A percentile compares a stretch with the other conserved stretches of the same genome.
Evolutionary conservation across 1,284 basidiomycete species (phyloP).

Genomic region (Papiliotrema terrestris): DNA sequence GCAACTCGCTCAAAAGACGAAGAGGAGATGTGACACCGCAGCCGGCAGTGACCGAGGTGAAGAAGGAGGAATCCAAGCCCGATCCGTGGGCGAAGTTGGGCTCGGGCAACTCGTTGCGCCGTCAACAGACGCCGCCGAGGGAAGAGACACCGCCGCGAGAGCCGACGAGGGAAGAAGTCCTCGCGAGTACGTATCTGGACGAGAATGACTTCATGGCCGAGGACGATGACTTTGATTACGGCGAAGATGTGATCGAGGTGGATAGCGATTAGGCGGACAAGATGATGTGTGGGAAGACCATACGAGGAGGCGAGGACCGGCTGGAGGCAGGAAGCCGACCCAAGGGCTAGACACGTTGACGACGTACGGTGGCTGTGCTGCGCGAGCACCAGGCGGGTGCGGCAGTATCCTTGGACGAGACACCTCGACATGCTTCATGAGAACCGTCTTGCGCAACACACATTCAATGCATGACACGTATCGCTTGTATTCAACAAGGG

Average conservation of each 20-base stretch:
- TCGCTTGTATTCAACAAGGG: no score
- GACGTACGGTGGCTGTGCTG: no score
- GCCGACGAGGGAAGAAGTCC: conserved; percentile 18
- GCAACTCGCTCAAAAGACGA: conserved; percentile 32
- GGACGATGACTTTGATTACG: conserved; percentile 33
- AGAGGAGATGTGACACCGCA: background rate
- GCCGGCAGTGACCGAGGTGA: conserved; percentile 9
- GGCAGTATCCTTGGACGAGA: no score
- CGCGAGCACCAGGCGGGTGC: no score
- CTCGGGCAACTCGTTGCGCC: conserved; percentile 34
- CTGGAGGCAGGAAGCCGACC: background rate
- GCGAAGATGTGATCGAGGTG: conserved; percentile 45
- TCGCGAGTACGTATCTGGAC: conserved; percentile 39
- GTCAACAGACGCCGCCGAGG: background rate
- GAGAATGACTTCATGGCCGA: conserved; percentile 34
- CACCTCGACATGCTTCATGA: background rate
- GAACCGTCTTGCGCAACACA: background rate
- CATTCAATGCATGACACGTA: background rate
- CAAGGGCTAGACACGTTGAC: no score
- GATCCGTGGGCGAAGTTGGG: conserved; percentile 48
- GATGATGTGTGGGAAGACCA: background rate
- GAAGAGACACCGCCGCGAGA: background rate
- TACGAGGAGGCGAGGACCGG: background rate
- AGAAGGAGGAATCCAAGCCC: conserved; percentile 21
- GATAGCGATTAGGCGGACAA: conserved; percentile 37